Evolutionary conservation across 139 green algal genomes (phyloP).

Genomic region (Eudorina sp.): DNA sequence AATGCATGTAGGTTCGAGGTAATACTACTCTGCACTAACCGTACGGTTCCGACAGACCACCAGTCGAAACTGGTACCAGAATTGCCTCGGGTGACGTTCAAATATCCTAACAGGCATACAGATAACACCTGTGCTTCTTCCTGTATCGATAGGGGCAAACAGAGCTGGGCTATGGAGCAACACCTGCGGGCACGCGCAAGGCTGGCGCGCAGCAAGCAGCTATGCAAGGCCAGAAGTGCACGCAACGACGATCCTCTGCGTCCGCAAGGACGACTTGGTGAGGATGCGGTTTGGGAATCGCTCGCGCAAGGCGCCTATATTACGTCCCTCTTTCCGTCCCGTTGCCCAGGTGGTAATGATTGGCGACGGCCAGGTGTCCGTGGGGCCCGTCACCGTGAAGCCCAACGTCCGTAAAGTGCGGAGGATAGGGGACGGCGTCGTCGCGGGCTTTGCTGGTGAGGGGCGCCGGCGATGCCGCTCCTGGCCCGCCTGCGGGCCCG

Average conservation of each 20-base stretch:
- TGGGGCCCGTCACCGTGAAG: constrained; percentile 59
- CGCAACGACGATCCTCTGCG: constrained; percentile 63
- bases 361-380: constrained; percentile 64
- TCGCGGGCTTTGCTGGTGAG: constrained; percentile 61
- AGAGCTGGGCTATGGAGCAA: constrained; percentile 8
- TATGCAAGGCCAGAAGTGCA: constrained; percentile 44
- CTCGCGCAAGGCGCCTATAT: neutral
- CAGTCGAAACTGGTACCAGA: neutral
- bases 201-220: neutral
- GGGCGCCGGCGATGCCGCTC: too few relatives aligned
- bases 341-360: constrained; percentile 62
- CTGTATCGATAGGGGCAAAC: neutral
- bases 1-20: constrained; percentile 28
- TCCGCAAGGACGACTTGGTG: constrained; percentile 55
- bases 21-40: too few relatives aligned
- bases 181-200: neutral
- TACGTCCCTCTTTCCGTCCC: too few relatives aligned
- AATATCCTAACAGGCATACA: neutral
- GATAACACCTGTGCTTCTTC: neutral
- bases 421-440: constrained; percentile 59
- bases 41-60: too few relatives aligned
- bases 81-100: too few relatives aligned
- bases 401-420: constrained; percentile 67
- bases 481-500: too few relatives aligned
- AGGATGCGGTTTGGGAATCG: too few relatives aligned